These are phyloP conservation scores for Mycena kentingensis DNA, from an alignment of 768 basidiomycete species.

Conservation along the genomic window DNA sequence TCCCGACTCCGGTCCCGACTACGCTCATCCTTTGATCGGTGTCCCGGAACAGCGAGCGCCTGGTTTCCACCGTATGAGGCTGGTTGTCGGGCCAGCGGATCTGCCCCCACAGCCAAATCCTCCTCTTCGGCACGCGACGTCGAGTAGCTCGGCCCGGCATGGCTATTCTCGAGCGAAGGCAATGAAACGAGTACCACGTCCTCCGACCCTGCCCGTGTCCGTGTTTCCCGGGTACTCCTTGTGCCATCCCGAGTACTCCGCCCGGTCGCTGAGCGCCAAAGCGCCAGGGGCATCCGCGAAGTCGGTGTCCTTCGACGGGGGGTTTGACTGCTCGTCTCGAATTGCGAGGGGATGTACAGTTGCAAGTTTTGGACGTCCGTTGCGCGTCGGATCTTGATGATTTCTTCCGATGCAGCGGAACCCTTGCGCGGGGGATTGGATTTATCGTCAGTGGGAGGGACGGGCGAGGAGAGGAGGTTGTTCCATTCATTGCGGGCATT, in stretches of 20 bases:
- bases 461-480: constrained; percentile 4
- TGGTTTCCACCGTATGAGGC: too few species aligned
- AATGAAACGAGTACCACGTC: too few species aligned
- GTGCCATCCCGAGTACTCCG: background rate
- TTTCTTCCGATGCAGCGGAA: constrained; percentile 4
- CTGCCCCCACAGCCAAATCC: too few species aligned
- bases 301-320: constrained; percentile 7
- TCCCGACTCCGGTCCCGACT: background rate
- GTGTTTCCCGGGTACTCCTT: background rate
- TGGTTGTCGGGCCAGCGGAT: too few species aligned
- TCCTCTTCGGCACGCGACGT: too few species aligned
- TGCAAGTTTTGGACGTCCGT: constrained; percentile 17
- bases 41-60: too few species aligned
- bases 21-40: background rate
- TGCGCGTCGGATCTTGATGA: constrained; percentile 16
- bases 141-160: too few species aligned
- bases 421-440: background rate
- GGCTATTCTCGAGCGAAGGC: too few species aligned
- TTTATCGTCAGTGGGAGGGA: background rate
- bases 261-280: background rate
- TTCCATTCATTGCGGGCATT: constrained; percentile 20
- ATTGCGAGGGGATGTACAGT: constrained; percentile 18
- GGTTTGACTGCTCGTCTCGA: constrained; percentile 3
- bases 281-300: background rate
- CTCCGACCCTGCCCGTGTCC: background rate